Evolutionary conservation across 169 alveolate species (phyloP).

Genomic region (Plasmodium inui): DNA sequence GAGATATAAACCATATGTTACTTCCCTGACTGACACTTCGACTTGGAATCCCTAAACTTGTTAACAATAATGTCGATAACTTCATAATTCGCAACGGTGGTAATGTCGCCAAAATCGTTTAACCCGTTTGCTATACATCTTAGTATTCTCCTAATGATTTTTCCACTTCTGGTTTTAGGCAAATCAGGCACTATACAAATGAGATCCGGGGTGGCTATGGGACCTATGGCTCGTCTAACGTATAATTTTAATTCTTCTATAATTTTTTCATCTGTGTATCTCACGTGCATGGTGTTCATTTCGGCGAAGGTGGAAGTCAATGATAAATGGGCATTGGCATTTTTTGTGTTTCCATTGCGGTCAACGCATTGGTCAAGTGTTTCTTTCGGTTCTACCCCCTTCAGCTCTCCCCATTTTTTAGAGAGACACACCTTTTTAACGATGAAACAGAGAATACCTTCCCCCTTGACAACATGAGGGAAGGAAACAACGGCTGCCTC

Average conservation of each 20-base stretch:
- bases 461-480: constrained; percentile 95
- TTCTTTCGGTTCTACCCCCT: not conserved
- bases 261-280: constrained; percentile 34
- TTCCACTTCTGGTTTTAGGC: constrained; percentile 96
- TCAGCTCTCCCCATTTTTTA: constrained; percentile 10
- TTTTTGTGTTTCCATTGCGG: constrained; percentile 30
- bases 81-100: constrained; percentile 90
- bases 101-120: constrained; percentile 86
- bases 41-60: constrained; percentile 41
- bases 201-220: constrained; percentile 94
- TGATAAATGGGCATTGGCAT: not conserved
- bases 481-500: constrained; percentile 95
- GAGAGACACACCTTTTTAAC: constrained; percentile 83
- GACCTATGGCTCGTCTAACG: constrained; percentile 92
- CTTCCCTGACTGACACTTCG: not conserved
- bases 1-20: not conserved
- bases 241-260: constrained; percentile 71
- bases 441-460: constrained; percentile 92
- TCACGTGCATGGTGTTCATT: not conserved
- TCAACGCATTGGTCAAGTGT: constrained; percentile 14
- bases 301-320: not conserved
- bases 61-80: constrained; percentile 83
- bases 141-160: constrained; percentile 93
- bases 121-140: constrained; percentile 90
- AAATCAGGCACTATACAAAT: constrained; percentile 87